phyloP scores from a whole-genome alignment of 345 rosid species.

The Carallia brachiata region DNA sequence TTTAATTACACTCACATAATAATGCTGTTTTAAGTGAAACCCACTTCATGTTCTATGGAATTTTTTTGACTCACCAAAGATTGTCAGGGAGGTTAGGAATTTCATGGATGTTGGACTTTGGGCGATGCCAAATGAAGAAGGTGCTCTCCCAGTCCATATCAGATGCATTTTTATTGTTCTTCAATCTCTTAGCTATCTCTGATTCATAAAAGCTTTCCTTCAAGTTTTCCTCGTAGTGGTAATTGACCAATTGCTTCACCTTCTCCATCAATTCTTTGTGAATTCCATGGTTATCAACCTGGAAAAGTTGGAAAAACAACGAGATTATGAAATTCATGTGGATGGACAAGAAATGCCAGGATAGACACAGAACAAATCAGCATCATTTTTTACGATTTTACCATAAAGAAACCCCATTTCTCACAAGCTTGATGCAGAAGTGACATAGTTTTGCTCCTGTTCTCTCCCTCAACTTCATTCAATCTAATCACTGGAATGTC shows the following conservation, averaged over 20 bases:
- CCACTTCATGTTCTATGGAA: background rate
- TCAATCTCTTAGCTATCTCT: constrained; percentile 52
- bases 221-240: constrained; percentile 64
- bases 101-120: constrained; percentile 54
- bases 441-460: constrained; percentile 58
- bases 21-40: too few species aligned
- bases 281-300: constrained; percentile 84
- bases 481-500: constrained; percentile 71
- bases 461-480: constrained; percentile 58
- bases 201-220: constrained; percentile 67
- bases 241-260: constrained; percentile 63
- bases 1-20: too few species aligned
- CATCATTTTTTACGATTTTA: constrained; percentile 13
- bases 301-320: constrained; percentile 17
- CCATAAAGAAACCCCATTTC: constrained; percentile 90
- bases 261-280: constrained; percentile 68
- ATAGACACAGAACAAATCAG: background rate
- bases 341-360: background rate
- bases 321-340: background rate
- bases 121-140: constrained; percentile 74
- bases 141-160: constrained; percentile 84
- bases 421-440: constrained; percentile 76
- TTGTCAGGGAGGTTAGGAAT: constrained; percentile 58
- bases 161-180: constrained; percentile 32
- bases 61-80: constrained; percentile 45